Evolutionary conservation across 1,284 basidiomycete species (phyloP), one percentile per base, ranked within the genome.

Genomic region (Agroathelia rolfsii): DNA sequence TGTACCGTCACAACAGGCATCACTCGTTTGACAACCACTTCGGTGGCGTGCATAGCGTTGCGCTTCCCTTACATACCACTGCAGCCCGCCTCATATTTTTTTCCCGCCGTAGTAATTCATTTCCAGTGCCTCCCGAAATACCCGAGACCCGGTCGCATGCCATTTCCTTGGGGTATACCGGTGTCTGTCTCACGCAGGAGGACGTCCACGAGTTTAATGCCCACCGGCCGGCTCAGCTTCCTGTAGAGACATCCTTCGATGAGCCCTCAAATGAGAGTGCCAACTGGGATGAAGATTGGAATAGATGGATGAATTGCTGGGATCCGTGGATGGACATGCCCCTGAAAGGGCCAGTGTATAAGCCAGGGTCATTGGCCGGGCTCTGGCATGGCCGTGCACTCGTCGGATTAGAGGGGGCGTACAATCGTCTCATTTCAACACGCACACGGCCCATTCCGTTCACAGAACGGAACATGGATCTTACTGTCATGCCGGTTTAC

Each of bases 61-160:
- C 56, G 33, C 46, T 61, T 0, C 76, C 78, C 0, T 64, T 69
- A 3, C 61, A 69, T 15, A 58, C 71, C 11, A 48, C 64, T 16
- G 69, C 75, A 0, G 78, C 80, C 2, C 74, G 72, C 32, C 61
- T 80, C 7, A 51, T 80, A 27, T 82, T 69, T 50, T 69, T 79
- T 34, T 58, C 73, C 2, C 64, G 72, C 12, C 59, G 69, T 10
- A 76, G 82, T 42, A 43, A 65, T 1, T 60, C 63, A 0, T 61
- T 77, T 36, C 49, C 43, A 14, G 44, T 71, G 10, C 69, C 70
- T 1, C 49, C 55, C 0, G 53, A 62, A 8, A 54, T 77, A 7
- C 70, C 72, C 0, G 45, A 50, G 16, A 64, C 62, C 10, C 65
- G 72, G 9, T 58, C 50, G 3, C 55, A 65, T 5, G 65, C 67